These are phyloP conservation scores for Pulveroboletus sp. DNA, from an alignment of 768 basidiomycete genomes.

Conservation along the genomic window DNA sequence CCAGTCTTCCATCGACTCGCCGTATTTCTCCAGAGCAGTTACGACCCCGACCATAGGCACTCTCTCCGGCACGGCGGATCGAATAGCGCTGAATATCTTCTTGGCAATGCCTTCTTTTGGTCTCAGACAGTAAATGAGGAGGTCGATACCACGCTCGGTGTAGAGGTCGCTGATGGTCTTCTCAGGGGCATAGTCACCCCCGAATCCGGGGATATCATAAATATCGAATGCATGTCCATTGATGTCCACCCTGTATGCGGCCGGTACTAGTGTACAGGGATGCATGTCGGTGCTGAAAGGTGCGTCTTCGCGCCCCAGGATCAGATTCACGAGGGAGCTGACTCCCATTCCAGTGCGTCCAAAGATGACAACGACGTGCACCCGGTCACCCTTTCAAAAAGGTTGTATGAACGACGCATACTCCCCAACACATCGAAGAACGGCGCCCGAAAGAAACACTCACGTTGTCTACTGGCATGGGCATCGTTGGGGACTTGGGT, in stretches of 20 bases:
- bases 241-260: constrained; percentile 27
- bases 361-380: constrained; percentile 30
- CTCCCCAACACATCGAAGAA: background rate
- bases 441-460: constrained; percentile 3
- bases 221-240: constrained; percentile 29
- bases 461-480: constrained; percentile 30
- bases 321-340: constrained; percentile 31
- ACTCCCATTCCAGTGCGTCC: constrained; percentile 32
- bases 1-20: constrained; percentile 28
- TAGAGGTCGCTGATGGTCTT: constrained; percentile 28
- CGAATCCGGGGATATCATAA: constrained; percentile 29
- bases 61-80: constrained; percentile 26
- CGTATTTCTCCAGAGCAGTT: constrained; percentile 35
- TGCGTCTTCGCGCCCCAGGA: constrained; percentile 30
- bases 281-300: constrained; percentile 31
- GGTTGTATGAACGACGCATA: background rate
- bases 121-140: constrained; percentile 28
- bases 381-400: constrained; percentile 23
- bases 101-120: constrained; percentile 28
- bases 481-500: constrained; percentile 16
- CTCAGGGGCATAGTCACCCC: constrained; percentile 17
- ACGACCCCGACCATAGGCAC: constrained; percentile 38
- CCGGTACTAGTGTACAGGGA: constrained; percentile 22
- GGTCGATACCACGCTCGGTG: constrained; percentile 28
- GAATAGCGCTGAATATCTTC: constrained; percentile 23